Evolutionary conservation across 1,284 basidiomycete genomes (phyloP).

Genomic region (Hypsizygus ulmarius): DNA sequence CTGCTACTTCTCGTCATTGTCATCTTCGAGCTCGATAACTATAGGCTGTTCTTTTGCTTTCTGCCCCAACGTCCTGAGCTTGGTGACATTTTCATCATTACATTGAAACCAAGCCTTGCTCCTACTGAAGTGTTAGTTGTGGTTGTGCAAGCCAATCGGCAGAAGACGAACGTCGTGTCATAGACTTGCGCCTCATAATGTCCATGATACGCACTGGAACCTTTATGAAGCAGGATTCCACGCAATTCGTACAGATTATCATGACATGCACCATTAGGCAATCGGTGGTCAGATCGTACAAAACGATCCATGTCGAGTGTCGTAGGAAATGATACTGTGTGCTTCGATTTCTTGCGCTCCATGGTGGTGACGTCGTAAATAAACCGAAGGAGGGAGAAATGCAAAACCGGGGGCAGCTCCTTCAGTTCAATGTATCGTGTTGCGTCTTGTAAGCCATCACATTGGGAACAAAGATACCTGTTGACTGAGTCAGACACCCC

Average conservation of each 20-base stretch:
- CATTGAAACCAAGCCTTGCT: slow-evolving; percentile 83
- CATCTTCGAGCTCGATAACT: slow-evolving; percentile 20
- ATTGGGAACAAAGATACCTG: slow-evolving; percentile 78
- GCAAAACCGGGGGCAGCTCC: slow-evolving; percentile 77
- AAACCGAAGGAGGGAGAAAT: slow-evolving; percentile 88
- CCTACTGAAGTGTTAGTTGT: slow-evolving; percentile 36
- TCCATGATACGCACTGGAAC: slow-evolving; percentile 84
- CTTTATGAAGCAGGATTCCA: slow-evolving; percentile 83
- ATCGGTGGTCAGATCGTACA: slow-evolving; percentile 33
- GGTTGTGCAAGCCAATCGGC: slow-evolving; percentile 4
- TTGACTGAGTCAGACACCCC: slow-evolving; percentile 3
- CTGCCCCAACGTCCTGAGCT: slow-evolving; percentile 51
- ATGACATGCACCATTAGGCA: slow-evolving; percentile 13
- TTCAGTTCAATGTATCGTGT: slow-evolving; percentile 69
- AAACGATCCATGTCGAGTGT: slow-evolving; percentile 73
- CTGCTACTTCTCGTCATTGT: slow-evolving; percentile 20
- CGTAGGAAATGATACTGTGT: slow-evolving; percentile 71
- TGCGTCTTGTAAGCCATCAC: slow-evolving; percentile 71
- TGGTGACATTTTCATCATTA: slow-evolving; percentile 79
- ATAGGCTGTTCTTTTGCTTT: slow-evolving; percentile 5
- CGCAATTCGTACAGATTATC: slow-evolving; percentile 69
- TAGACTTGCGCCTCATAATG: slow-evolving; percentile 91
- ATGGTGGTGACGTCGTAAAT: slow-evolving; percentile 77
- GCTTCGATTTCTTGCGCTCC: slow-evolving; percentile 83
- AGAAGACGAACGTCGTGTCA: slow-evolving; percentile 55